These are phyloP conservation scores for Apophysomyces trapeziformis DNA, from an alignment of 371 early-diverging fungal species.

Conservation along the genomic window DNA sequence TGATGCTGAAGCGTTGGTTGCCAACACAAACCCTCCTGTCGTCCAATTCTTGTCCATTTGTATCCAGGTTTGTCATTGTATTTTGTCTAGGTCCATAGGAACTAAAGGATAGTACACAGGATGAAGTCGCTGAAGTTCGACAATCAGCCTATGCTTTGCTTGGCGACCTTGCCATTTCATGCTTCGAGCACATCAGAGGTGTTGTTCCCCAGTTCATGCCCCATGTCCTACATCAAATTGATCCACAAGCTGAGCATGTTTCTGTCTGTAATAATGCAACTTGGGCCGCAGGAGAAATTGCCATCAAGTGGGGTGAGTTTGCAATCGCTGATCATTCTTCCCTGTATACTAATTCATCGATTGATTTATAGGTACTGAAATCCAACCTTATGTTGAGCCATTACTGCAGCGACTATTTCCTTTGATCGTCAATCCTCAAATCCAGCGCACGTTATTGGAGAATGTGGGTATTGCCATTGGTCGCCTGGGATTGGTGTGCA, in stretches of 20 bases:
- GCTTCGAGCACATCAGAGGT: slow-evolving; percentile 76
- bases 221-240: slow-evolving; percentile 74
- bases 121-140: slow-evolving; percentile 81
- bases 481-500: slow-evolving; percentile 77
- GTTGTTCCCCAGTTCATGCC: slow-evolving; percentile 78
- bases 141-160: slow-evolving; percentile 94
- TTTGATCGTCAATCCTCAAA: slow-evolving; percentile 62
- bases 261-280: slow-evolving; percentile 91
- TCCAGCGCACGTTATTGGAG: slow-evolving; percentile 70
- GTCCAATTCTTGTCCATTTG: slow-evolving; percentile 63
- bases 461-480: slow-evolving; percentile 91
- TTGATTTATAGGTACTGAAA: slow-evolving; percentile 43
- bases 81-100: too few species aligned
- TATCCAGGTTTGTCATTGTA: slow-evolving; percentile 8
- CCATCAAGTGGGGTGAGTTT: slow-evolving; percentile 67
- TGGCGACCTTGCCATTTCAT: slow-evolving; percentile 88
- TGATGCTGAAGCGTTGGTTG: slow-evolving; percentile 62
- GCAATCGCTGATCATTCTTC: background rate
- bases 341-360: background rate
- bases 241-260: slow-evolving; percentile 64
- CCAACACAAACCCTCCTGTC: slow-evolving; percentile 58
- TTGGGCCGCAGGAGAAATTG: slow-evolving; percentile 95
- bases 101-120: slow-evolving; percentile 39
- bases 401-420: slow-evolving; percentile 72
- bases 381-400: slow-evolving; percentile 65